phyloP scores from a whole-genome alignment of 345 rosid genomes.

The Lepidium sativum region DNA sequence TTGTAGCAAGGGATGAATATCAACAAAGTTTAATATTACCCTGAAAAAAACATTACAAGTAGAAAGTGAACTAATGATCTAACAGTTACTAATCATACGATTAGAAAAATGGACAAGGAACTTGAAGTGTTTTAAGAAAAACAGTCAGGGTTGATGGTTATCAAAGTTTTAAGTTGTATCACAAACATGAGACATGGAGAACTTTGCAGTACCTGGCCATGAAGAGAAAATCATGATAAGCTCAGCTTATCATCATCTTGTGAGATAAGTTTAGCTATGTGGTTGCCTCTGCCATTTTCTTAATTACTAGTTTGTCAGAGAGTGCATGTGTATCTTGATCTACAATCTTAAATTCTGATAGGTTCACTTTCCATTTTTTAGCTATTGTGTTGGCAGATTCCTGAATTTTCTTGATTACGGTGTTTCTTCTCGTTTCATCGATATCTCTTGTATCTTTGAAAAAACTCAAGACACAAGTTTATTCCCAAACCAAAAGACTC shows the following conservation, averaged over 20 bases:
- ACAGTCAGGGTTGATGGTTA: neutral
- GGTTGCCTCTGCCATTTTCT: constrained; percentile 62
- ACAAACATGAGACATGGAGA: neutral
- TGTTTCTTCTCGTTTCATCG: constrained; percentile 71
- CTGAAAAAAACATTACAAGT: neutral
- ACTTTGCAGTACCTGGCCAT: constrained; percentile 75
- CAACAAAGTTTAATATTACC: neutral
- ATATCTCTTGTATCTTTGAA: constrained; percentile 77
- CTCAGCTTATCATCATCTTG: constrained; percentile 89
- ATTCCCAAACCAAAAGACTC: neutral
- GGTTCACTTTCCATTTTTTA: constrained; percentile 45
- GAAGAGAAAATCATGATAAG: constrained; percentile 91
- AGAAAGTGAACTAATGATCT: neutral
- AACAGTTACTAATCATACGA: neutral
- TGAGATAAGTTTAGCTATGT: constrained; percentile 61
- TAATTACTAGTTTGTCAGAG: constrained; percentile 53
- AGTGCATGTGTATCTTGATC: constrained; percentile 94
- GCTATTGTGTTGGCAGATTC: constrained; percentile 66
- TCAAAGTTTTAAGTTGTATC: neutral
- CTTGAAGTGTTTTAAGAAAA: neutral
- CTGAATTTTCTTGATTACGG: constrained; percentile 62
- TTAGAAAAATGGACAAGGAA: neutral
- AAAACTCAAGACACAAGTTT: neutral
- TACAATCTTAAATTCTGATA: constrained; percentile 71
- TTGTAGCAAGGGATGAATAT: constrained; percentile 92